Conservation (phyloP, 805 yeast species). For the Teunomyces aglyptinius region DNA sequence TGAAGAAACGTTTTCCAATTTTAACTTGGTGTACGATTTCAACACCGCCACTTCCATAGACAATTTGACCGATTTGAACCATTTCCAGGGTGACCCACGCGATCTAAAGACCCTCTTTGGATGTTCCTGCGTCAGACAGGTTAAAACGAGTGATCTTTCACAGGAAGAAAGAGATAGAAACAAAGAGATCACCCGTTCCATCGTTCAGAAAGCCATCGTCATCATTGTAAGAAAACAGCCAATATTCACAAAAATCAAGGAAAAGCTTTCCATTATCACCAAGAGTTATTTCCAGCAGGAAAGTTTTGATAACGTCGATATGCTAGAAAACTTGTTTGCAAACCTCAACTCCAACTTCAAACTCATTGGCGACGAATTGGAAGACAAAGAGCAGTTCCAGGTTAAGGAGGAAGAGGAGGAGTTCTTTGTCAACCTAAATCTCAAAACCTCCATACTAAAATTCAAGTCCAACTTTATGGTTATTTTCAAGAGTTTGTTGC, state of each 20-base stretch:
- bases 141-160: constrained; percentile 58
- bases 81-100: constrained; percentile 38
- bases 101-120: constrained; percentile 77
- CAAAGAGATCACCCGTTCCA: constrained; percentile 74
- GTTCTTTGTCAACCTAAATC: constrained; percentile 62
- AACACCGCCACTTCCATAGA: constrained; percentile 45
- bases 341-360: constrained; percentile 46
- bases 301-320: constrained; percentile 66
- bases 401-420: constrained; percentile 31
- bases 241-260: constrained; percentile 82
- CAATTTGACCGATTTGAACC: constrained; percentile 33
- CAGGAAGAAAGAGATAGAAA: constrained; percentile 43
- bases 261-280: constrained; percentile 86
- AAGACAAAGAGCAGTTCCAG: constrained; percentile 14
- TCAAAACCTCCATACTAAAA: constrained; percentile 60
- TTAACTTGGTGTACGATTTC: constrained; percentile 75
- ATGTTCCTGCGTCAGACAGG: constrained; percentile 87
- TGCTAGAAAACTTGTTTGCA: constrained; percentile 68
- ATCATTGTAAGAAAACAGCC: constrained; percentile 79
- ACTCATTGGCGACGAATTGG: constrained; percentile 20
- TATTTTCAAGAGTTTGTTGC: constrained; percentile 70
- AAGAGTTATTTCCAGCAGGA: constrained; percentile 80
- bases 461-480: constrained; percentile 60
- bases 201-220: constrained; percentile 89
- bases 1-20: constrained; percentile 90